Evolutionary conservation across 1,284 basidiomycete genomes (phyloP), one percentile per base, ranked within the genome.

Genomic region (Cryptococcus neoformans): DNA sequence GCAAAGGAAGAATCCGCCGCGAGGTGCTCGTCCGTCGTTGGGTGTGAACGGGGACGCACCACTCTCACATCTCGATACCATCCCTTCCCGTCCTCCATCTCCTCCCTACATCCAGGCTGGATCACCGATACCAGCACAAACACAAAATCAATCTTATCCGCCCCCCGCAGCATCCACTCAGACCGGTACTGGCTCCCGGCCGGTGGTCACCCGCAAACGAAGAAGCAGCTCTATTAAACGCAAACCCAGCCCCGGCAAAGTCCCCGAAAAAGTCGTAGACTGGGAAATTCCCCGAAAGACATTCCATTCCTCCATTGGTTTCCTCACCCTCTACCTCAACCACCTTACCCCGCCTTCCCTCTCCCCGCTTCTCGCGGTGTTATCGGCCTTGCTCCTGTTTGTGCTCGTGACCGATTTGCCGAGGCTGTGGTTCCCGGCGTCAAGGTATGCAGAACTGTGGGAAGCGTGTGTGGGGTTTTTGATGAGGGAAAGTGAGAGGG

Each of bases 401-500:
- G 87, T 97, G 62, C 81, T 84, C 47, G 84, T 87, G 8, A 83
- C 86, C 56, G 95, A 98, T 76, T 68, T 90, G 48, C 78, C 96
- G 41, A 85, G 95, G 17, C 83, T 98, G 50, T 82, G 83, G 53
- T 85, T 80, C 48, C 81, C 84, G 1, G 68, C 79, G 0, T 28
- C 28, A 4, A 28, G 28, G 28, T 90, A 97, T 66, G 92, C 87
- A 63, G 78, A 72, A 45, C 64, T 86, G 6, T 98, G 93, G 73
- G 94, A 97, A 74, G 78, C 80, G 12, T 77, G 80, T 37, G 77
- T 95, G 1, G 94, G 95, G 17, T 87, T 90, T 70, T 83, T 99
- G 55, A 98, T 99, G 95, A 85, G 93, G 14, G 91, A 94, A 64
- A 87, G 86, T 63, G 94, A 97, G 80, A 89, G 88, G 80, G 87